Conservation (phyloP, 148 eudicot species). For the Rhododendron simsii region DNA sequence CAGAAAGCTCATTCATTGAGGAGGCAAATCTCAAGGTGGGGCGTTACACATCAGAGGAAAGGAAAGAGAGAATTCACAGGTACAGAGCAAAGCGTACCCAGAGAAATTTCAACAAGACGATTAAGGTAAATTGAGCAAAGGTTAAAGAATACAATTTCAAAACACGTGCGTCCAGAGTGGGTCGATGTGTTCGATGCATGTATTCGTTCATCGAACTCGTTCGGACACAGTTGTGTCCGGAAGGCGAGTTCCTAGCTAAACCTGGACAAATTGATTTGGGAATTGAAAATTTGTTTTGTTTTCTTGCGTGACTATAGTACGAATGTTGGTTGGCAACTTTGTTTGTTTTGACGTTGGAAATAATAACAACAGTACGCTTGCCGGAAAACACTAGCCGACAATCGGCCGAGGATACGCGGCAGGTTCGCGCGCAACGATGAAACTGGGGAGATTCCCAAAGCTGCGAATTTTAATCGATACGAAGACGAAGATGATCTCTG, state of each 20-base stretch:
- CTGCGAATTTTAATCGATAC: constrained; percentile 40
- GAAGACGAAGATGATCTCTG: constrained; percentile 70
- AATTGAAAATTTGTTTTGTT: background rate
- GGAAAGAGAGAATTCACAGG: constrained; percentile 76
- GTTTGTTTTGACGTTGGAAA: background rate
- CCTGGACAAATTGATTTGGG: background rate
- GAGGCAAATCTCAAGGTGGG: constrained; percentile 74
- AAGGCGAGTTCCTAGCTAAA: background rate
- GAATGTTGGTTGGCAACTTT: background rate
- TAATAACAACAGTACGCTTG: constrained; percentile 63
- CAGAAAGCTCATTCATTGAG: constrained; percentile 46
- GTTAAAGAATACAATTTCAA: no score
- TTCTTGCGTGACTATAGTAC: background rate
- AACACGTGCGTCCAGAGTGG: background rate
- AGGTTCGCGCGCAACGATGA: constrained; percentile 95
- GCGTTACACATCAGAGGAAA: constrained; percentile 75
- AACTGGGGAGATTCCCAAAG: constrained; percentile 54
- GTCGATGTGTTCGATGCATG: background rate
- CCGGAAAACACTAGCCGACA: constrained; percentile 93
- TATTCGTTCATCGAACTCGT: background rate
- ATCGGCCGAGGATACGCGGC: constrained; percentile 86
- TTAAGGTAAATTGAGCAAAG: constrained; percentile 48
- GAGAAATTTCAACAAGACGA: constrained; percentile 87
- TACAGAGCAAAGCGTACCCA: constrained; percentile 85
- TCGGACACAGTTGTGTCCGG: background rate